Percentiles rank a stretch among this genome's conserved stretches.
Evolutionary conservation across 75 land plant genomes (phyloP).

Genomic region (Adiantum capillusveneris): DNA sequence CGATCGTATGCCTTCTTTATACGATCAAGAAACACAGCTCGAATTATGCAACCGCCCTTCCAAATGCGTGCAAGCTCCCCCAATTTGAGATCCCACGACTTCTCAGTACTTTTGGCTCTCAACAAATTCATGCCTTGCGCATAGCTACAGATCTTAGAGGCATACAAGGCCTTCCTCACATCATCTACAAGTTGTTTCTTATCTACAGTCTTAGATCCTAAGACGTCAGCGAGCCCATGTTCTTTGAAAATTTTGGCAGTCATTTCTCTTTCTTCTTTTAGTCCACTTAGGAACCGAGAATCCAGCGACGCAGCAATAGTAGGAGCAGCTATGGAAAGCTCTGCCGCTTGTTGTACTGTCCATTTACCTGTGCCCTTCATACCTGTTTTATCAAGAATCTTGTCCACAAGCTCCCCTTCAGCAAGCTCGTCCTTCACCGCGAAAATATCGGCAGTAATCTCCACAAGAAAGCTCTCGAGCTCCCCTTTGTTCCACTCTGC

Average conservation of each 20-base stretch:
- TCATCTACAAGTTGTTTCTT: slow-evolving; percentile 53
- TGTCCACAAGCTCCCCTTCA: slow-evolving; percentile 18
- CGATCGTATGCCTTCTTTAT: slow-evolving; percentile 67
- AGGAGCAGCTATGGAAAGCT: slow-evolving; percentile 14
- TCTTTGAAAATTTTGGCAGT: slow-evolving; percentile 14
- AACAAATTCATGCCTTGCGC: slow-evolving; percentile 68
- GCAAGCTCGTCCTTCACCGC: slow-evolving; percentile 25
- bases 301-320: slow-evolving; percentile 19
- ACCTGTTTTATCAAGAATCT: slow-evolving; percentile 21
- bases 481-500: slow-evolving; percentile 22
- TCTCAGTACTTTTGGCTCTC: slow-evolving; percentile 53
- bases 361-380: slow-evolving; percentile 31
- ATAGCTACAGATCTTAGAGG: slow-evolving; percentile 63
- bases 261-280: slow-evolving; percentile 27
- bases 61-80: slow-evolving; percentile 67
- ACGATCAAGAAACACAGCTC: slow-evolving; percentile 58
- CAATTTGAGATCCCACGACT: slow-evolving; percentile 48
- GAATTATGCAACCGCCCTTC: slow-evolving; percentile 71
- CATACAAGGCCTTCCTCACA: slow-evolving; percentile 63
- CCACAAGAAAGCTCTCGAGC: slow-evolving; percentile 23
- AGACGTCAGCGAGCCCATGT: slow-evolving; percentile 13
- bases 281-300: slow-evolving; percentile 13
- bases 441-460: slow-evolving; percentile 30
- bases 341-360: slow-evolving; percentile 23
- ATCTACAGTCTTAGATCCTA: slow-evolving; percentile 12